Conservation (phyloP, 176 grass and related monocot species). For the bread wheat (Triticum aestivum) region DNA sequence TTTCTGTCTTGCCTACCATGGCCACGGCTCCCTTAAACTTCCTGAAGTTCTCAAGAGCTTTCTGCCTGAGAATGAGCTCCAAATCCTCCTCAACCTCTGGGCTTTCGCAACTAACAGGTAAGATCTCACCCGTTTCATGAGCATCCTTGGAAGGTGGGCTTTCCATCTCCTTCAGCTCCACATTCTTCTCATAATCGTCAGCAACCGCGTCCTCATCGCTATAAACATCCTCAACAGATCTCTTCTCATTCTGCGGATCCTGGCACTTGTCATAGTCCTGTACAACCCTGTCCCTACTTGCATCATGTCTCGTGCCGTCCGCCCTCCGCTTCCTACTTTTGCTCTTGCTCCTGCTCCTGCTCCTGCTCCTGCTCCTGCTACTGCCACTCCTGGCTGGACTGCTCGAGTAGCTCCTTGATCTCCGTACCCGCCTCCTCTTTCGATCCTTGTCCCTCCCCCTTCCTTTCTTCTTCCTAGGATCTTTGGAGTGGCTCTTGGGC, state of each 20-base stretch:
- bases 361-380: conserved; percentile 43
- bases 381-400: conserved; percentile 36
- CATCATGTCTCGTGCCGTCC: conserved; percentile 9
- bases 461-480: conserved; percentile 32
- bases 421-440: conserved; percentile 24
- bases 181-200: conserved; percentile 29
- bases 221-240: neutral
- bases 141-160: conserved; percentile 8
- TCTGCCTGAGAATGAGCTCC: conserved; percentile 82
- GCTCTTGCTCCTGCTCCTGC: conserved; percentile 41
- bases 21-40: conserved; percentile 49
- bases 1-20: conserved; percentile 29
- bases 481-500: conserved; percentile 42
- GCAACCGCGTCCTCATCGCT: neutral
- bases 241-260: neutral
- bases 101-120: conserved; percentile 31
- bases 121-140: conserved; percentile 8
- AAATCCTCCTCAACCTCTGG: conserved; percentile 52
- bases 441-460: conserved; percentile 41
- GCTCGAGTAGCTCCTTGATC: conserved; percentile 39
- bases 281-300: conserved; percentile 38
- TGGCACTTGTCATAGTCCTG: conserved; percentile 35
- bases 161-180: neutral
- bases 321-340: conserved; percentile 19
- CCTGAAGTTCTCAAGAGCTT: conserved; percentile 84